Evolutionary conservation across 2,329 filamentous ascomycete species (phyloP).

Genomic region (Didymellaceae sp.): DNA sequence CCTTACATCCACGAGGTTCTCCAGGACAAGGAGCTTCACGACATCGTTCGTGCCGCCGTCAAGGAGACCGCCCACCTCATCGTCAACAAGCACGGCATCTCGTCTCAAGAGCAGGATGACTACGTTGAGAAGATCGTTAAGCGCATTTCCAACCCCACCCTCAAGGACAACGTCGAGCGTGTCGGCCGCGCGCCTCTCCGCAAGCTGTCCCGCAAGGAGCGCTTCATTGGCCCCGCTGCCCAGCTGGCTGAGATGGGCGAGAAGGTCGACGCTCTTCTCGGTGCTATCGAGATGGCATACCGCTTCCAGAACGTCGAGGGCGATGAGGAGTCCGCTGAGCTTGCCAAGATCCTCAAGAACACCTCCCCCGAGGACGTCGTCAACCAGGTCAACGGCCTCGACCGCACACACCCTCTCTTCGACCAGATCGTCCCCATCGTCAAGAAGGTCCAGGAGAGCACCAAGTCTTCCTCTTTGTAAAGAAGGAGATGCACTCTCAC

Average conservation of each 20-base stretch:
- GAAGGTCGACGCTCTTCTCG: slow-evolving; percentile 75
- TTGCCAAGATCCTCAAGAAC: slow-evolving; percentile 83
- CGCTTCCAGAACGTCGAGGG: slow-evolving; percentile 94
- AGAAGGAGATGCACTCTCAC: too few species aligned
- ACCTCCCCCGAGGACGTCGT: slow-evolving; percentile 77
- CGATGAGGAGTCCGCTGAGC: slow-evolving; percentile 85
- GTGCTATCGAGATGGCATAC: slow-evolving; percentile 87
- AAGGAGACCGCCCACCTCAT: slow-evolving; percentile 88
- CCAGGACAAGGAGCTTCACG: slow-evolving; percentile 78
- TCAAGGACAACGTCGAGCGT: slow-evolving; percentile 92
- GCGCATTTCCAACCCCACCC: slow-evolving; percentile 90
- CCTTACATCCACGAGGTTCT: slow-evolving; percentile 89
- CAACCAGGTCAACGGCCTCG: slow-evolving; percentile 80
- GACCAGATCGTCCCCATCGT: slow-evolving; percentile 77
- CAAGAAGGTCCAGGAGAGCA: slow-evolving; percentile 72
- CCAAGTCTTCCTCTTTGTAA: slow-evolving; percentile 18
- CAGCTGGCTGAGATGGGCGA: slow-evolving; percentile 84
- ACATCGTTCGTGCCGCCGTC: slow-evolving; percentile 79
- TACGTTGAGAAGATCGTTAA: slow-evolving; percentile 93
- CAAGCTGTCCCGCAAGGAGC: slow-evolving; percentile 93
- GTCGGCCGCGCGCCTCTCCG: slow-evolving; percentile 93
- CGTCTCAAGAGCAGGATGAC: slow-evolving; percentile 73
- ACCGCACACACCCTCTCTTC: slow-evolving; percentile 78
- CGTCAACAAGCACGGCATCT: slow-evolving; percentile 83
- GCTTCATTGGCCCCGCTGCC: slow-evolving; percentile 89